Percentiles rank a stretch among this genome's conserved stretches.
These are phyloP conservation scores for Begonia fuchsioides DNA, from an alignment of 306 rosid species.

Conservation along the genomic window DNA sequence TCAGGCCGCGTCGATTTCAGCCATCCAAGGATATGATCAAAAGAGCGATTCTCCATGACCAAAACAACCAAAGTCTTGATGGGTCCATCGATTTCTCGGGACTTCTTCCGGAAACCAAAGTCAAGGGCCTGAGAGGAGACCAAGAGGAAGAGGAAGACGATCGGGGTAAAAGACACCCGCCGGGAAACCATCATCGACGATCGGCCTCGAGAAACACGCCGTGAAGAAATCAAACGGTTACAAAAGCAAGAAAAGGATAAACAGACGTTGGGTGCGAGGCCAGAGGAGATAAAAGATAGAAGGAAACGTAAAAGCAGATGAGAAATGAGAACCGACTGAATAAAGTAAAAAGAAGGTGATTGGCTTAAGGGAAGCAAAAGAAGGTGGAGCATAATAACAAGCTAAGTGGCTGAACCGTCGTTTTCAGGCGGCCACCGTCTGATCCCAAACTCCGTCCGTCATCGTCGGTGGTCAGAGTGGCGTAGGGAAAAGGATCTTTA, in stretches of 20 bases:
- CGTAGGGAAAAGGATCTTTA: too few species aligned
- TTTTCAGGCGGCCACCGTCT: too few species aligned
- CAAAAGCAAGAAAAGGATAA: slow-evolving; percentile 7
- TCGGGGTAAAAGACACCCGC: slow-evolving; percentile 9
- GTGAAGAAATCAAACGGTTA: slow-evolving; percentile 28
- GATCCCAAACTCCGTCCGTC: too few species aligned
- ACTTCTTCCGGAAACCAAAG: slow-evolving; percentile 10
- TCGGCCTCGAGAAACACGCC: slow-evolving; percentile 4
- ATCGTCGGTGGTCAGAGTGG: too few species aligned
- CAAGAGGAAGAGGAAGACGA: slow-evolving; percentile 28
- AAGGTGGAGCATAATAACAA: too few species aligned
- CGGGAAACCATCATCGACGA: slow-evolving; percentile 44
- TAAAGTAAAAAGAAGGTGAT: too few species aligned
- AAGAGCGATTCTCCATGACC: slow-evolving; percentile 92
- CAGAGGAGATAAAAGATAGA: too few species aligned
- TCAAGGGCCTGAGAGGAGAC: slow-evolving; percentile 17
- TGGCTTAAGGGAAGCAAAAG: too few species aligned
- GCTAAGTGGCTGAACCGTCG: too few species aligned
- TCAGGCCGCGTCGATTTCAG: slow-evolving; percentile 64
- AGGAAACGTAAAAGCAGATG: too few species aligned
- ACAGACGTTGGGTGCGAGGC: neutral
- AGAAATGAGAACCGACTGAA: too few species aligned
- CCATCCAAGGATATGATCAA: slow-evolving; percentile 85
- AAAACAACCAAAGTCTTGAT: slow-evolving; percentile 66
- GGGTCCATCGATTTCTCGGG: slow-evolving; percentile 49